These are phyloP conservation scores for Allantophomopsis cytisporea DNA, from an alignment of 2,329 filamentous ascomycete species.

Conservation along the genomic window DNA sequence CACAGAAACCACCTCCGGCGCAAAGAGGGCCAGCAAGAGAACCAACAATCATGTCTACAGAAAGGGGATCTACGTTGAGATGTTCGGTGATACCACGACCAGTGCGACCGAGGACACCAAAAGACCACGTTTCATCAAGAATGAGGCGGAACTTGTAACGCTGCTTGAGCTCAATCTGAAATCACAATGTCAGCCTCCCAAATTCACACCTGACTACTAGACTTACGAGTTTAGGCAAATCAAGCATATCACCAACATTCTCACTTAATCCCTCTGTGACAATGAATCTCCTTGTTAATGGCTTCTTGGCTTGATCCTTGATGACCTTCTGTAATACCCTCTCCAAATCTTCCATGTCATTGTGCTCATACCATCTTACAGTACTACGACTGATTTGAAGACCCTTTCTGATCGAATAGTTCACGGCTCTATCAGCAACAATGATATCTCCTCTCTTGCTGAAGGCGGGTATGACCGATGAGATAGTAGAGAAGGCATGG, in stretches of 20 bases:
- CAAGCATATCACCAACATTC: conserved; percentile 69
- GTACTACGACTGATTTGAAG: conserved; percentile 85
- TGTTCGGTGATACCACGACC: conserved; percentile 90
- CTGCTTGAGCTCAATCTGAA: conserved; percentile 75
- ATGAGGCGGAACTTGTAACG: conserved; percentile 98
- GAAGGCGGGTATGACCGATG: conserved; percentile 93
- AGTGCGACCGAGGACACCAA: conserved; percentile 83
- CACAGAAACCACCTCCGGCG: conserved; percentile 91
- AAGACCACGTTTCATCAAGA: conserved; percentile 95
- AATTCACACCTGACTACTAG: neutral
- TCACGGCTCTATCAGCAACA: conserved; percentile 84
- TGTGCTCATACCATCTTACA: conserved; percentile 89
- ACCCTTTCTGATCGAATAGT: conserved; percentile 88
- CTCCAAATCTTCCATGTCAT: conserved; percentile 90
- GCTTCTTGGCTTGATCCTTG: conserved; percentile 72
- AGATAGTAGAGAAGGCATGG: conserved; percentile 91
- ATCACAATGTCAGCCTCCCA: neutral
- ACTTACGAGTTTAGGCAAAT: conserved; percentile 73
- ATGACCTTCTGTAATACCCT: conserved; percentile 71
- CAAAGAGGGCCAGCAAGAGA: conserved; percentile 83
- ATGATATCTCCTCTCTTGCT: conserved; percentile 97
- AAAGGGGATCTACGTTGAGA: conserved; percentile 85
- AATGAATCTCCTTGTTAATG: conserved; percentile 83
- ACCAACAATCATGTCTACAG: conserved; percentile 95
- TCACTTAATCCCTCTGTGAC: conserved; percentile 95